Evolutionary conservation across 108 stramenopile genomes (phyloP), one percentile per base, ranked within the genome.

Genomic region (Epipyxis sp.): DNA sequence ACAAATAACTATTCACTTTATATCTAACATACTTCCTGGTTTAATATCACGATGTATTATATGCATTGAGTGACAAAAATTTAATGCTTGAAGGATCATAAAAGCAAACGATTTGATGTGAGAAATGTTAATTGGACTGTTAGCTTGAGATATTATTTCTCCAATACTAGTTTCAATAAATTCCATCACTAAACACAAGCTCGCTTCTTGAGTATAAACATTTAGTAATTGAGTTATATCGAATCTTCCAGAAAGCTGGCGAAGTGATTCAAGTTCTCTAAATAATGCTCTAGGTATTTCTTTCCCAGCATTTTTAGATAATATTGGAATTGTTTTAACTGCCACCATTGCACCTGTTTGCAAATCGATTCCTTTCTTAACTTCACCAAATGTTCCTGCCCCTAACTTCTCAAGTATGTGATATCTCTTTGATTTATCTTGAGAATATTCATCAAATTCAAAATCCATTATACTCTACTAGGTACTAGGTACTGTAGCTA

Each of bases 31-130:
- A 74, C 50, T 74, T 42, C 41, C 40, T 29, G 71, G 71, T 42
- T 74, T 74, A 32, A 74, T 74, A 37, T 74, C 71, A 27, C 71
- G n/a, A 37, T 74, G 71, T 30, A 74, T 54, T 10, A 74, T 74
- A 42, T 37, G 37, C 6, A 30, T 3, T 6, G 6, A 3, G 34
- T 74, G 71, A 37, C 6, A 6, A 74, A 43, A 57, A 27, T 6
- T 6, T 13, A 74, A 27, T 39, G 46, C 71, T 29, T 46, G 25
- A 37, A 74, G 3, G 25, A 74, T 74, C 71, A 54, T 46, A 74
- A 30, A 37, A 32, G 27, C 16, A 74, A 43, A 74, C 6, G 42
- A 37, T 37, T 74, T 74, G 3, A 74, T 30, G 3, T 54, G 13
- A 6, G 3, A 3, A 10, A 29, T 27, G 10, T 37, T 16, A 10